A percentile compares a stretch with the other conserved stretches of the same genome.
Evolutionary conservation across 2,329 filamentous ascomycete genomes (phyloP).

Genomic region (Canariomyces notabilis): DNA sequence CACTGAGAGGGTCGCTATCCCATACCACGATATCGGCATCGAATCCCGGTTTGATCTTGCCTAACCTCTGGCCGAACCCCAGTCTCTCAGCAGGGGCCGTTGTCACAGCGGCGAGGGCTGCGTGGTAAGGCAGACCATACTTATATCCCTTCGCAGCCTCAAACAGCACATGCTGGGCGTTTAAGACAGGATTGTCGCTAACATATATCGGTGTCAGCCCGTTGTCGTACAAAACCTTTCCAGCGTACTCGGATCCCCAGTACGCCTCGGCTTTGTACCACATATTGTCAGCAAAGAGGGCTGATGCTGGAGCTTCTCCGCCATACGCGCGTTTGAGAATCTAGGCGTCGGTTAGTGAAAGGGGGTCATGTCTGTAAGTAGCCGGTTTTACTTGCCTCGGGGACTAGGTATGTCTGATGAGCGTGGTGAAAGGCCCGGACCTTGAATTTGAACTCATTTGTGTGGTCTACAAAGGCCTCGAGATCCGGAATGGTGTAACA

Average conservation of each 20-base stretch:
- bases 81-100: conserved; percentile 54
- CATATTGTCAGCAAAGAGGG: conserved; percentile 68
- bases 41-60: conserved; percentile 57
- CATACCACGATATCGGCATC: conserved; percentile 59
- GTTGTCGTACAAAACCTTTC: conserved; percentile 60
- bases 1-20: conserved; percentile 57
- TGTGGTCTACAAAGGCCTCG: conserved; percentile 64
- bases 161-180: conserved; percentile 64
- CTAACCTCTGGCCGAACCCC: conserved; percentile 52
- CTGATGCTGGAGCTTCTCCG: conserved; percentile 49
- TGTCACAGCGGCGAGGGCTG: conserved; percentile 53
- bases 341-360: conserved; percentile 24
- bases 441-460: conserved; percentile 65
- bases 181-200: conserved; percentile 66
- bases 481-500: conserved; percentile 67
- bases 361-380: background rate
- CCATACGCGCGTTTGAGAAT: conserved; percentile 55
- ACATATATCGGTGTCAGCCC: conserved; percentile 63
- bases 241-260: conserved; percentile 59
- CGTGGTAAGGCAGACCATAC: conserved; percentile 58
- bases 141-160: conserved; percentile 57
- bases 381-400: conserved; percentile 48
- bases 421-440: conserved; percentile 66
- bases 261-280: conserved; percentile 67
- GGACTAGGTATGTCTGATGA: conserved; percentile 60